These are phyloP conservation scores for Plasmopara muralis DNA, from an alignment of 352 stramenopile species.

Conservation along the genomic window DNA sequence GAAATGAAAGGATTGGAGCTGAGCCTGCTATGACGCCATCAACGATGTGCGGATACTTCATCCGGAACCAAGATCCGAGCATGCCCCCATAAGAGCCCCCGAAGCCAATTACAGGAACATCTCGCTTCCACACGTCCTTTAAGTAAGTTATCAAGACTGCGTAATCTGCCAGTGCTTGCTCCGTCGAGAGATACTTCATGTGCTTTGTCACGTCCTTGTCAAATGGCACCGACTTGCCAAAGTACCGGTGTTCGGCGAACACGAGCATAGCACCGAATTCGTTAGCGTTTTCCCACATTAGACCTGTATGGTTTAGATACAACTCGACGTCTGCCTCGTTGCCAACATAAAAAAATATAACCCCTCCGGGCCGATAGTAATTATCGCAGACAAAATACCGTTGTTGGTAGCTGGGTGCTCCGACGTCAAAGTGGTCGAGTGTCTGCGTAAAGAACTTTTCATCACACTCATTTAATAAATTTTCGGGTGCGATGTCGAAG, in stretches of 20 bases:
- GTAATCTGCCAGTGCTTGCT: conserved; percentile 81
- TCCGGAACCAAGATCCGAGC: conserved; percentile 63
- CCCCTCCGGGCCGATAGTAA: conserved; percentile 47
- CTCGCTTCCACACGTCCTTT: conserved; percentile 35
- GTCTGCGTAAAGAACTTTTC: conserved; percentile 69
- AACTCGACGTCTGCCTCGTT: conserved; percentile 94
- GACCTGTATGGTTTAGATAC: conserved; percentile 93
- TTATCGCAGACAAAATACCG: conserved; percentile 88
- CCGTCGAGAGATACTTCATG: conserved; percentile 70
- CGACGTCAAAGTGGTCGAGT: conserved; percentile 68
- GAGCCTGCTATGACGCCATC: conserved; percentile 60
- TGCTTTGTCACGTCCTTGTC: conserved; percentile 56
- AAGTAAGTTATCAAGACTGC: conserved; percentile 48
- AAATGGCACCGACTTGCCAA: conserved; percentile 88
- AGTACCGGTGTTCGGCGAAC: conserved; percentile 96
- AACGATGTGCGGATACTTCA: conserved; percentile 73
- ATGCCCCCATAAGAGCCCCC: conserved; percentile 77
- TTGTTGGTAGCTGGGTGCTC: conserved; percentile 62
- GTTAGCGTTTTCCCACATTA: conserved; percentile 94
- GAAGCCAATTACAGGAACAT: conserved; percentile 60
- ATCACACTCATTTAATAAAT: conserved; percentile 54
- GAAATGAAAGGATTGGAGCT: conserved; percentile 53
- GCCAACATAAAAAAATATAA: conserved; percentile 92
- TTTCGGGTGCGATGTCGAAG: conserved; percentile 28
- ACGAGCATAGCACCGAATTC: conserved; percentile 90